Conservation (phyloP, 2,329 filamentous ascomycete genomes). For the Penicillium digitatum region DNA sequence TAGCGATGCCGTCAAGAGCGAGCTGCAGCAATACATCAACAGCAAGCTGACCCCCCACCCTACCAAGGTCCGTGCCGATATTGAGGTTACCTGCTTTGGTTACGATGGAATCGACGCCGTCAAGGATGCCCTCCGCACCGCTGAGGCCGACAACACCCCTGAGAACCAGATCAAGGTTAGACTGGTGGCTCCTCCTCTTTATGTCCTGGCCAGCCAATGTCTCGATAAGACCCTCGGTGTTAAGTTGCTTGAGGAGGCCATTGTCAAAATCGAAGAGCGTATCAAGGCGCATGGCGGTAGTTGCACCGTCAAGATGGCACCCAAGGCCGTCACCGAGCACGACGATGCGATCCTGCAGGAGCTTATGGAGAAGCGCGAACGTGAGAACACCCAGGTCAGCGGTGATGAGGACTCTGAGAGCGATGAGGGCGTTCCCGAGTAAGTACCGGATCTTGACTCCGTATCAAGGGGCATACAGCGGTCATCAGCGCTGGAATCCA, state of each 20-base stretch:
- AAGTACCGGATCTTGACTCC: slow-evolving; percentile 17
- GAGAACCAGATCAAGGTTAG: slow-evolving; percentile 97
- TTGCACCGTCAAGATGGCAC: slow-evolving; percentile 93
- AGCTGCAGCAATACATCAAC: slow-evolving; percentile 91
- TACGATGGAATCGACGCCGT: slow-evolving; percentile 99
- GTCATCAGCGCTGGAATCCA: slow-evolving; percentile 16
- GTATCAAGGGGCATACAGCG: slow-evolving; percentile 14
- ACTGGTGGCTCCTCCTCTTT: slow-evolving; percentile 94
- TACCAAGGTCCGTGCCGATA: slow-evolving; percentile 97
- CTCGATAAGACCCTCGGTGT: slow-evolving; percentile 90
- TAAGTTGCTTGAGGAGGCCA: slow-evolving; percentile 77
- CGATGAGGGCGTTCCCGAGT: slow-evolving; percentile 72
- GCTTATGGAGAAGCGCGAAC: slow-evolving; percentile 97
- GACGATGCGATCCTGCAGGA: slow-evolving; percentile 96
- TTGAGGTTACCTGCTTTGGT: slow-evolving; percentile 91
- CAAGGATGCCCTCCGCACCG: slow-evolving; percentile 84
- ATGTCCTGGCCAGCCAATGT: slow-evolving; percentile 92
- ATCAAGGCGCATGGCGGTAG: slow-evolving; percentile 76
- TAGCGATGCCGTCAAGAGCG: slow-evolving; percentile 76
- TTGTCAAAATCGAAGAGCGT: slow-evolving; percentile 75
- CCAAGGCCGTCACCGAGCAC: slow-evolving; percentile 97
- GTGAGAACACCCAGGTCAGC: slow-evolving; percentile 95
- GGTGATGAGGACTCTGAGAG: slow-evolving; percentile 96
- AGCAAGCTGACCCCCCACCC: slow-evolving; percentile 96
- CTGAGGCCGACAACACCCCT: slow-evolving; percentile 85